Percentiles rank a stretch among this genome's conserved stretches.
These are phyloP conservation scores for Phylloporus scabripes DNA, from an alignment of 768 basidiomycete species.

Conservation along the genomic window DNA sequence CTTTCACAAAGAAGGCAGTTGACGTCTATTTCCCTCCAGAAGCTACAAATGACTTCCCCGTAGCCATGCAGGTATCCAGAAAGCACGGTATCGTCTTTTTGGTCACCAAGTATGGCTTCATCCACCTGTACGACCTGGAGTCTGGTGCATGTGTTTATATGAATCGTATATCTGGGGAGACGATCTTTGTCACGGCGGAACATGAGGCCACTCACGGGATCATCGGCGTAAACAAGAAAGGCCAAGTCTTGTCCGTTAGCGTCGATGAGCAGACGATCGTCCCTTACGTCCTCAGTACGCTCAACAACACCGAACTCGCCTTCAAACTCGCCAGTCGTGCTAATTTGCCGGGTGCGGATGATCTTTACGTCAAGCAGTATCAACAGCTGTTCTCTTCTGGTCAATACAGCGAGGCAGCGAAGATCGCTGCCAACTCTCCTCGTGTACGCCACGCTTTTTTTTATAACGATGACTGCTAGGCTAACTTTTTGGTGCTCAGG, in stretches of 20 bases:
- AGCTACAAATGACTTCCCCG: constrained; percentile 97
- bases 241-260: constrained; percentile 94
- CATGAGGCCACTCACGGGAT: constrained; percentile 93
- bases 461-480: not conserved
- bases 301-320: constrained; percentile 96
- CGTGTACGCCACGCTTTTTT: constrained; percentile 47
- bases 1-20: constrained; percentile 94
- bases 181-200: constrained; percentile 97
- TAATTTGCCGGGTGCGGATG: constrained; percentile 95
- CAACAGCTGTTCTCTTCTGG: constrained; percentile 84
- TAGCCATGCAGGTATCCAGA: constrained; percentile 98
- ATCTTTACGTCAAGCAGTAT: constrained; percentile 92
- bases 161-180: constrained; percentile 99
- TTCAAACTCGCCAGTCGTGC: constrained; percentile 97
- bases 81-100: constrained; percentile 96
- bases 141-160: constrained; percentile 97
- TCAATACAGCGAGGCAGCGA: constrained; percentile 91
- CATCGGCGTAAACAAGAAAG: constrained; percentile 99
- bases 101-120: constrained; percentile 98
- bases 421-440: constrained; percentile 96
- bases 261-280: constrained; percentile 96
- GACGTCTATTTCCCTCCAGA: constrained; percentile 99
- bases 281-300: constrained; percentile 87
- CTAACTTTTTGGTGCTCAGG: constrained; percentile 39
- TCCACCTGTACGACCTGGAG: constrained; percentile 98